Evolutionary conservation across 116 monocot species (phyloP), one percentile per base, ranked within the genome.

Genomic region (Iris pallida): DNA sequence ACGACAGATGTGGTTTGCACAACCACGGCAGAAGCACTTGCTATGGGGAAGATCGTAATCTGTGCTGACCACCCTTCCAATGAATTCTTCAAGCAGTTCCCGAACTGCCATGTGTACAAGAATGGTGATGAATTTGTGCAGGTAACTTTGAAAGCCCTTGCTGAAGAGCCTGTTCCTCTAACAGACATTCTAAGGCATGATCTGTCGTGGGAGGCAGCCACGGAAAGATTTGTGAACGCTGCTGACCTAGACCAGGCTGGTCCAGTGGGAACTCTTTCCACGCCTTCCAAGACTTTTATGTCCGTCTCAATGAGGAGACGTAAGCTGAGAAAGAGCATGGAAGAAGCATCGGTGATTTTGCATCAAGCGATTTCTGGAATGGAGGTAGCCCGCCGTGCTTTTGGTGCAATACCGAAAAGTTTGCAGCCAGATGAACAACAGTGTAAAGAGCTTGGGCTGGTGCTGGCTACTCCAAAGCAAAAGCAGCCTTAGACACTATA

Each of bases 61-160:
- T 95, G 94, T 59, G 90, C 94, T 15, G 78, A 80, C 55, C 94
- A 94, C 53, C 94, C 94, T 44, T 94, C 94, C 16, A 94, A 94
- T 53, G 94, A 90, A 3, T 94, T 90, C 58, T 94, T 94, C 83
- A 90, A 76, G 71, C 82, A 71, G 46, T 94, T 90, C 65, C 83
- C 94, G 4, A 94, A 94, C 47, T 95, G 91, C 63, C 74, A 75
- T 55, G 76, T 73, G 61, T 95, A 82, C 20, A 72, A 69, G 30
- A 88, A 80, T 12, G 64, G 71, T 10, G 40, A 61, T 7, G 91
- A 86, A 40, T 95, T 95, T 64, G 86, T 84, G 46, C 75, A 76
- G 67, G 45, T 78, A 40, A 88, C 76, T 43, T 78, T 79, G 2
- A 71, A 75, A 66, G 91, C 88, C 8, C 68, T 95, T 45, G 19